Evolutionary conservation across 768 basidiomycete species (phyloP).

Genomic region (Russula emetica): DNA sequence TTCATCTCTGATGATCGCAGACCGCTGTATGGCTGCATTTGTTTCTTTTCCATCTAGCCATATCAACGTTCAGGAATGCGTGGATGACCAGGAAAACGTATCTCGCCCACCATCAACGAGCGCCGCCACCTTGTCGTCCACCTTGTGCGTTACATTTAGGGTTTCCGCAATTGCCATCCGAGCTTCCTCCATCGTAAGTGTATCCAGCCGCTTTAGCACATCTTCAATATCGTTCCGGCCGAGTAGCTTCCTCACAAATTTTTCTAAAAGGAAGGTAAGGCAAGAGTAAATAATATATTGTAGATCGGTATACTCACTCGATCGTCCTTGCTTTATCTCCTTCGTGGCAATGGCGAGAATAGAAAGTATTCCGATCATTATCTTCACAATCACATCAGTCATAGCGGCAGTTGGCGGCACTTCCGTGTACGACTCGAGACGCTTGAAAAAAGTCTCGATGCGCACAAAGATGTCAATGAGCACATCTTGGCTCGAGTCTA

Average conservation of each 20-base stretch:
- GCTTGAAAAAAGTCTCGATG: constrained; percentile 5
- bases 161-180: not conserved
- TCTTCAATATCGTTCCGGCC: constrained; percentile 6
- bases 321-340: not conserved
- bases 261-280: not conserved
- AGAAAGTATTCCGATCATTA: constrained; percentile 7
- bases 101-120: not conserved
- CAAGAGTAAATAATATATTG: not conserved
- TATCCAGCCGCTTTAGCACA: not conserved
- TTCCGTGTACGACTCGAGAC: constrained; percentile 4
- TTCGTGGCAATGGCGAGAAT: constrained; percentile 6
- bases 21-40: not conserved
- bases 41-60: not conserved
- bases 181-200: constrained; percentile 3
- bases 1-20: not conserved
- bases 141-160: not conserved
- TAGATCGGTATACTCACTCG: not conserved
- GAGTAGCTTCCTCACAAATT: not conserved
- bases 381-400: not conserved
- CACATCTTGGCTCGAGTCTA: not conserved
- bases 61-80: not conserved
- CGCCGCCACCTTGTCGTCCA: not conserved
- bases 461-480: constrained; percentile 9
- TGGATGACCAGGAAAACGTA: no score
- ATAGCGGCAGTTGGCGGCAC: not conserved